A percentile compares a stretch with the other conserved stretches of the same genome.
Evolutionary conservation across 169 alveolate species (phyloP).

Genomic region (Plasmodium chabaudi): DNA sequence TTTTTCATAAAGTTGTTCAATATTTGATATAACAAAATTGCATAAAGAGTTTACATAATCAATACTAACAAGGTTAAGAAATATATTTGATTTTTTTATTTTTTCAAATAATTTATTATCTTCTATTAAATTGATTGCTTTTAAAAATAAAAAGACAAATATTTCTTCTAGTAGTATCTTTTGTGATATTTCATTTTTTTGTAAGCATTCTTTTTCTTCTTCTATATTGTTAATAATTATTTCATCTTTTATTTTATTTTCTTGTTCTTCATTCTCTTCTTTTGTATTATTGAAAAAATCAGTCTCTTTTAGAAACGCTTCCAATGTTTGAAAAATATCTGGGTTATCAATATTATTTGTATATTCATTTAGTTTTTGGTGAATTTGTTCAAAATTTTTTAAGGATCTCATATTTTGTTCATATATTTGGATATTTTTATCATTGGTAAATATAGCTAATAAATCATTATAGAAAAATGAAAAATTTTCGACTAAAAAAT

Average conservation of each 20-base stretch:
- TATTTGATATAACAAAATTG: slow-evolving; percentile 37
- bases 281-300: slow-evolving; percentile 33
- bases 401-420: slow-evolving; percentile 40
- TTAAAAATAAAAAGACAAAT: slow-evolving; percentile 33
- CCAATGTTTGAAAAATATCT: slow-evolving; percentile 28
- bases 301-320: slow-evolving; percentile 45
- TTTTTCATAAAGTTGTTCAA: slow-evolving; percentile 50
- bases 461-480: slow-evolving; percentile 51
- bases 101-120: slow-evolving; percentile 23
- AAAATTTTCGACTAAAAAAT: slow-evolving; percentile 59
- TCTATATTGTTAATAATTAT: not conserved
- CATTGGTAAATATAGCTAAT: slow-evolving; percentile 38
- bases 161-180: slow-evolving; percentile 65
- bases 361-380: slow-evolving; percentile 29
- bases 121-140: slow-evolving; percentile 62
- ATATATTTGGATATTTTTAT: slow-evolving; percentile 11
- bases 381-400: slow-evolving; percentile 28
- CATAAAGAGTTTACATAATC: slow-evolving; percentile 42
- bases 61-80: slow-evolving; percentile 56
- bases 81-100: slow-evolving; percentile 45
- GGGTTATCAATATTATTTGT: slow-evolving; percentile 17
- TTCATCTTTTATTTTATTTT: slow-evolving; percentile 1
- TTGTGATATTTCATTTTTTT: slow-evolving; percentile 64
- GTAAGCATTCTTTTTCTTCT: slow-evolving; percentile 62
- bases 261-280: slow-evolving; percentile 1